A percentile compares a stretch with the other conserved stretches of the same genome.
phyloP scores from a whole-genome alignment of 2,329 filamentous ascomycete species.

The Ascochyta pisi region DNA sequence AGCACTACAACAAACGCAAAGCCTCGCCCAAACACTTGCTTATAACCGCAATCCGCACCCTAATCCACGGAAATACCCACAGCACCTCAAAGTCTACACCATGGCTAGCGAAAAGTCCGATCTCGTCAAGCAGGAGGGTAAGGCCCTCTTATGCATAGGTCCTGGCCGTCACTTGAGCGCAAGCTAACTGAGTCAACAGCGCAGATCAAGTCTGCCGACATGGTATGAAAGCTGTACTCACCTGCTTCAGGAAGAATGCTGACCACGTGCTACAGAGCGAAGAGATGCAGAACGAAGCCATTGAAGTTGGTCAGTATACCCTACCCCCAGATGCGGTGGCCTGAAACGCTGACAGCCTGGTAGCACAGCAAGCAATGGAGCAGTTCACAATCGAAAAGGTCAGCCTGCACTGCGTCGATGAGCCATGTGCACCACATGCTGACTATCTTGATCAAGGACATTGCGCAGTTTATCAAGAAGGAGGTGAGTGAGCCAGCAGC shows the following conservation, averaged over 20 bases:
- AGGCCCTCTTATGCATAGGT: constrained; percentile 52
- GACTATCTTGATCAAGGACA: constrained; percentile 68
- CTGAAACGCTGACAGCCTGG: constrained; percentile 30
- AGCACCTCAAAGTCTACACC: constrained; percentile 17
- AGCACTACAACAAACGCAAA: constrained; percentile 24
- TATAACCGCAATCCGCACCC: neutral
- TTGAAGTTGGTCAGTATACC: constrained; percentile 82
- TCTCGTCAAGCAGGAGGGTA: constrained; percentile 52
- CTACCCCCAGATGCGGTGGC: constrained; percentile 12
- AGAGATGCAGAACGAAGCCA: constrained; percentile 94
- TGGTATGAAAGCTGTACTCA: constrained; percentile 68
- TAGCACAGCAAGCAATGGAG: constrained; percentile 74
- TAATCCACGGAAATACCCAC: neutral
- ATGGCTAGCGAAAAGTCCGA: constrained; percentile 70
- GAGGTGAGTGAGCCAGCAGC: constrained; percentile 62
- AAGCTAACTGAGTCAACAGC: constrained; percentile 62
- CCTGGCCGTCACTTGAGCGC: constrained; percentile 13
- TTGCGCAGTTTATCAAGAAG: constrained; percentile 94
- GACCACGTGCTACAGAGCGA: constrained; percentile 70
- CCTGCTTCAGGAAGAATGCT: constrained; percentile 12
- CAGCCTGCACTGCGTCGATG: constrained; percentile 9
- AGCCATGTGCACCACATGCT: neutral
- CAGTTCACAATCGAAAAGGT: constrained; percentile 78
- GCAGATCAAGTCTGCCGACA: constrained; percentile 97
- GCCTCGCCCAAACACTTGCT: constrained; percentile 11